Conservation (phyloP, 2,329 filamentous ascomycete genomes). For the Hyphodiscus sp. region DNA sequence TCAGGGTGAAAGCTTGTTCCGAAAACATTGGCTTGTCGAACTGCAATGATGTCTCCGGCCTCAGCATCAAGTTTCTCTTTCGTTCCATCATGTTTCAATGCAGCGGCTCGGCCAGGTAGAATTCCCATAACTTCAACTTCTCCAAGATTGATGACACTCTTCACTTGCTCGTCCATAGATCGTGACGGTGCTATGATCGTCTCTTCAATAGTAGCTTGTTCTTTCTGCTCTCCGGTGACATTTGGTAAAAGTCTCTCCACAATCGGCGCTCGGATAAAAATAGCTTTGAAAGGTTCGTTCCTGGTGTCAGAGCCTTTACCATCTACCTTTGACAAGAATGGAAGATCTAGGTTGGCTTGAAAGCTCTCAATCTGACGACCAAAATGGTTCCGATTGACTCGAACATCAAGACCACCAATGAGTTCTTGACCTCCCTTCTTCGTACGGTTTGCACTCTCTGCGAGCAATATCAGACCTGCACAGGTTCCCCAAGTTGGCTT, state of each 20-base stretch:
- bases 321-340: constrained; percentile 49
- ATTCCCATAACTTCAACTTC: constrained; percentile 46
- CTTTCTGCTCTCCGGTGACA: constrained; percentile 26
- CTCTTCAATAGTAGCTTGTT: constrained; percentile 38
- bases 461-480: constrained; percentile 85
- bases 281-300: constrained; percentile 60
- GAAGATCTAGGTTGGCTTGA: constrained; percentile 64
- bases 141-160: constrained; percentile 15
- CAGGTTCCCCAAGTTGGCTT: constrained; percentile 95
- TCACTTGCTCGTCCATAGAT: constrained; percentile 15
- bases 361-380: constrained; percentile 92
- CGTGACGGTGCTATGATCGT: constrained; percentile 27
- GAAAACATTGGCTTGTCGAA: constrained; percentile 84
- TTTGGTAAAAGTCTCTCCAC: constrained; percentile 70
- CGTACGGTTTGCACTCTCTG: constrained; percentile 78
- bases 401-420: constrained; percentile 83
- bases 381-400: constrained; percentile 92
- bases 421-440: constrained; percentile 90
- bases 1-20: constrained; percentile 96
- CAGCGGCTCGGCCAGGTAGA: constrained; percentile 38
- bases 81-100: constrained; percentile 33
- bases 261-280: constrained; percentile 92
- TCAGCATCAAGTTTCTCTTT: constrained; percentile 32
- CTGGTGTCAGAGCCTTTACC: constrained; percentile 21
- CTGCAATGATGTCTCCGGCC: constrained; percentile 75